A percentile compares a stretch with the other conserved stretches of the same genome.
Evolutionary conservation across 2,329 filamentous ascomycete species (phyloP).

Genomic region (Aspergillus texensis): DNA sequence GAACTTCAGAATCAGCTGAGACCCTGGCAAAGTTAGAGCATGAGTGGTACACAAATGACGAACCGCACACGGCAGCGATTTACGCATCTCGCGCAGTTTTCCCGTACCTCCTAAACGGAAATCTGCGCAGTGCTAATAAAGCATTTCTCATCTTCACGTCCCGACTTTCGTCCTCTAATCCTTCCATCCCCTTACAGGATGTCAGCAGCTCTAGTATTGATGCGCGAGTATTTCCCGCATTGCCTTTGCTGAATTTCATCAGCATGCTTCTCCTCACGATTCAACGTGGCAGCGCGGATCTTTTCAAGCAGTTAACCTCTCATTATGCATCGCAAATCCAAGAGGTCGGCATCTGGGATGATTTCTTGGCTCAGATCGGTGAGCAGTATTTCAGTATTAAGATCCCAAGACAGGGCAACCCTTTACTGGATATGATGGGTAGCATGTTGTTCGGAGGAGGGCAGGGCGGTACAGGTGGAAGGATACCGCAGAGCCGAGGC

Average conservation of each 20-base stretch:
- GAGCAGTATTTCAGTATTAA: slow-evolving; percentile 97
- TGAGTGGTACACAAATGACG: slow-evolving; percentile 88
- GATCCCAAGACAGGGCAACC: slow-evolving; percentile 86
- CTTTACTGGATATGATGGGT: slow-evolving; percentile 97
- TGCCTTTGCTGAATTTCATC: slow-evolving; percentile 95
- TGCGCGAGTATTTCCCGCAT: slow-evolving; percentile 78
- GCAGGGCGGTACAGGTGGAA: slow-evolving; percentile 46
- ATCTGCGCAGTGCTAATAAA: slow-evolving; percentile 84
- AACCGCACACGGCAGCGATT: slow-evolving; percentile 80
- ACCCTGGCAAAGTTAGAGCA: slow-evolving; percentile 84
- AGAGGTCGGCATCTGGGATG: slow-evolving; percentile 77
- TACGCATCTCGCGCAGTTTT: slow-evolving; percentile 87
- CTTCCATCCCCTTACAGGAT: slow-evolving; percentile 73
- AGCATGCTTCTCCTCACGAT: slow-evolving; percentile 80
- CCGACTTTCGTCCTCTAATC: slow-evolving; percentile 60
- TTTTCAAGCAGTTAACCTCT: slow-evolving; percentile 78
- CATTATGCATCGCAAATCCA: slow-evolving; percentile 81
- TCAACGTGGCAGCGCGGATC: slow-evolving; percentile 74
- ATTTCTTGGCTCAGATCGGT: slow-evolving; percentile 80
- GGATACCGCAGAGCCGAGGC: slow-evolving; percentile 33
- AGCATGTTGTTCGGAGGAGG: slow-evolving; percentile 83
- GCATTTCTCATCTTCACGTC: slow-evolving; percentile 76
- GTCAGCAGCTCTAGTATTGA: slow-evolving; percentile 76
- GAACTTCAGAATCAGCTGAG: slow-evolving; percentile 84
- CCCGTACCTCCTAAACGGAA: slow-evolving; percentile 87